phyloP scores from a whole-genome alignment of 1,284 basidiomycete species.

The Leccinum fuscescens region DNA sequence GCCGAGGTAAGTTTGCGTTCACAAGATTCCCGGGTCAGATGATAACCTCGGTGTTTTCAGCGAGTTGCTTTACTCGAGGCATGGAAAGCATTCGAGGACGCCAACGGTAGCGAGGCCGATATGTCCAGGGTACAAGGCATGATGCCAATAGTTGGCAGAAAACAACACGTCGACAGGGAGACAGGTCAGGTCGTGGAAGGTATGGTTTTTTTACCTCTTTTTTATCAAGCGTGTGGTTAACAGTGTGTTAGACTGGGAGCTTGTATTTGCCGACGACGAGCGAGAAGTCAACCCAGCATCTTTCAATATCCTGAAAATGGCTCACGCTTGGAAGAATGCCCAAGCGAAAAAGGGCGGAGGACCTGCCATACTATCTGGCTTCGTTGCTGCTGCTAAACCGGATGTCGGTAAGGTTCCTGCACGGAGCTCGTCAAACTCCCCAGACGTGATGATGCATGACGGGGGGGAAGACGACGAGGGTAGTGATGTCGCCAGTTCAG shows the following conservation, averaged over 20 bases:
- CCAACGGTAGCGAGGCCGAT: constrained; percentile 68
- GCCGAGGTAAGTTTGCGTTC: constrained; percentile 65
- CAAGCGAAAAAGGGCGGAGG: constrained; percentile 40
- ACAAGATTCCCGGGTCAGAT: background rate
- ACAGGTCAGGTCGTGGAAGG: constrained; percentile 86
- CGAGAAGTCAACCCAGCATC: constrained; percentile 86
- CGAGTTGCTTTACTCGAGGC: constrained; percentile 87
- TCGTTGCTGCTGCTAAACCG: constrained; percentile 39
- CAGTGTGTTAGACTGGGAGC: constrained; percentile 74
- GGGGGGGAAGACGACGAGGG: constrained; percentile 28
- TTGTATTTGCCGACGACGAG: constrained; percentile 94
- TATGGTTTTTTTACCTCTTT: constrained; percentile 35
- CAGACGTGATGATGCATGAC: constrained; percentile 20
- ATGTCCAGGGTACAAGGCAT: constrained; percentile 79
- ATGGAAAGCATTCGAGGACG: constrained; percentile 90
- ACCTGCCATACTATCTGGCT: constrained; percentile 40
- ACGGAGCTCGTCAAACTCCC: constrained; percentile 10
- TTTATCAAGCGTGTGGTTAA: background rate
- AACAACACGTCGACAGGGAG: constrained; percentile 79
- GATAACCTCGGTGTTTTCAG: constrained; percentile 36
- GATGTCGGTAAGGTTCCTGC: constrained; percentile 14
- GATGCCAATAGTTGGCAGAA: constrained; percentile 90
- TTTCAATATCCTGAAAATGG: constrained; percentile 93
- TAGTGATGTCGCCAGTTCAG: constrained; percentile 46
- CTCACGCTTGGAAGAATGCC: constrained; percentile 80